Evolutionary conservation across 202 grass and related monocot genomes (phyloP).

Genomic region (Schoenoplectus tabernaemontani): DNA sequence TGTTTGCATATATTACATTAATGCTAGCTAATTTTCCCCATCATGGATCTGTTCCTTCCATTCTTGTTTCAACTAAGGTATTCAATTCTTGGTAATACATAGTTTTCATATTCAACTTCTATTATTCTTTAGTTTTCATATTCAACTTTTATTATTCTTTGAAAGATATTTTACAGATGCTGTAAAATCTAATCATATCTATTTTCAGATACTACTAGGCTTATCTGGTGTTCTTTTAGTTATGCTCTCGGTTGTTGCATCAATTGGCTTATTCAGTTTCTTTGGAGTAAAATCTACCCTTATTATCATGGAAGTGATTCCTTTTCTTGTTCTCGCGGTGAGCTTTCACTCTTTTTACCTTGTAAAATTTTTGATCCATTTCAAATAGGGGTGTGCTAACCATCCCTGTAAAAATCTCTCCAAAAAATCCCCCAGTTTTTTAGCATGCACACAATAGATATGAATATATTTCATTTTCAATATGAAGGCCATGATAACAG

Average conservation of each 20-base stretch:
- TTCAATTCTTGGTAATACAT: constrained; percentile 1
- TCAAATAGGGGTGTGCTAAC: too few species aligned
- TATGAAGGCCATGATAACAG: too few species aligned
- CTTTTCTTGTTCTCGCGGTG: constrained; percentile 96
- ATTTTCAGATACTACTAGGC: constrained; percentile 81
- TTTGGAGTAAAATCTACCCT: constrained; percentile 90
- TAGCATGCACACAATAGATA: too few species aligned
- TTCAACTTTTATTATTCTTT: not conserved
- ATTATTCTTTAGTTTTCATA: too few species aligned
- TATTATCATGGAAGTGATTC: constrained; percentile 99
- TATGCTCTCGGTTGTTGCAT: constrained; percentile 91
- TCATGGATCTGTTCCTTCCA: constrained; percentile 29
- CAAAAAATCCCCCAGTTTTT: too few species aligned
- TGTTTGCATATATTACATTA: constrained; percentile 96
- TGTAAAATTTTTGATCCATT: too few species aligned
- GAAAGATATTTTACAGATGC: constrained; percentile 3
- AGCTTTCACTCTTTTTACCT: constrained; percentile 36
- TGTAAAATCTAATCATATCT: not conserved
- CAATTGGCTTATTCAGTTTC: constrained; percentile 87
- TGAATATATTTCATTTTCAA: too few species aligned
- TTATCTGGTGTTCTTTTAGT: constrained; percentile 83
- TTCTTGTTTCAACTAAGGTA: constrained; percentile 97
- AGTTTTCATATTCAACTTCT: too few species aligned
- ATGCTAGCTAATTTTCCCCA: constrained; percentile 66
- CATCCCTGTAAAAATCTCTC: too few species aligned